A percentile compares a stretch with the other conserved stretches of the same genome.
Conservation (phyloP, 495 filamentous ascomycete genomes). For the Extremus antarcticus region DNA sequence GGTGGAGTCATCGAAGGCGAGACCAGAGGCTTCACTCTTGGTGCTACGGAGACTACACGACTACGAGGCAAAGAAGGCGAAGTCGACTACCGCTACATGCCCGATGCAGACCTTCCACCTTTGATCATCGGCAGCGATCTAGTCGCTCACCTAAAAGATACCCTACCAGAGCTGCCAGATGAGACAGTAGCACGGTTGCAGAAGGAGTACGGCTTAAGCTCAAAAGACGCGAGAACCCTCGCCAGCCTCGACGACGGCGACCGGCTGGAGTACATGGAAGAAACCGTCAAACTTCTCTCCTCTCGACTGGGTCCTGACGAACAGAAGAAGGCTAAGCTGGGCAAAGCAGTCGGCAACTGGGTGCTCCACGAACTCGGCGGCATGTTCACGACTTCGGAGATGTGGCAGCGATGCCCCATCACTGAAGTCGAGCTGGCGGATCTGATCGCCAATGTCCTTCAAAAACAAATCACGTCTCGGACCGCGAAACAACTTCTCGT, state of each 20-base stretch:
- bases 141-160: slow-evolving; percentile 46
- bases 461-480: slow-evolving; percentile 54
- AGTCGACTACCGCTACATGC: slow-evolving; percentile 97
- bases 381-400: slow-evolving; percentile 45
- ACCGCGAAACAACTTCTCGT: slow-evolving; percentile 62
- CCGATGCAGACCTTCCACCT: slow-evolving; percentile 81
- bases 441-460: slow-evolving; percentile 53
- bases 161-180: slow-evolving; percentile 61
- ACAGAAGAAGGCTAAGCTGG: slow-evolving; percentile 2
- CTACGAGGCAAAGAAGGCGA: slow-evolving; percentile 91
- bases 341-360: slow-evolving; percentile 20
- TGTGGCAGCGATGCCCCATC: slow-evolving; percentile 47
- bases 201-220: slow-evolving; percentile 48
- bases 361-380: slow-evolving; percentile 84
- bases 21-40: slow-evolving; percentile 85
- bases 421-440: slow-evolving; percentile 50
- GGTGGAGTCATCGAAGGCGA: slow-evolving; percentile 75
- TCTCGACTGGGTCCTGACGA: slow-evolving; percentile 28
- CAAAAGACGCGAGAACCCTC: slow-evolving; percentile 83
- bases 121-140: slow-evolving; percentile 63
- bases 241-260: slow-evolving; percentile 67
- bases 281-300: slow-evolving; percentile 49
- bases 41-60: slow-evolving; percentile 60
- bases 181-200: slow-evolving; percentile 42
- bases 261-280: slow-evolving; percentile 72